A percentile compares a stretch with the other conserved stretches of the same genome.
These are phyloP conservation scores for Fraxinus floribunda DNA, from an alignment of 305 asterid species.

Conservation along the genomic window DNA sequence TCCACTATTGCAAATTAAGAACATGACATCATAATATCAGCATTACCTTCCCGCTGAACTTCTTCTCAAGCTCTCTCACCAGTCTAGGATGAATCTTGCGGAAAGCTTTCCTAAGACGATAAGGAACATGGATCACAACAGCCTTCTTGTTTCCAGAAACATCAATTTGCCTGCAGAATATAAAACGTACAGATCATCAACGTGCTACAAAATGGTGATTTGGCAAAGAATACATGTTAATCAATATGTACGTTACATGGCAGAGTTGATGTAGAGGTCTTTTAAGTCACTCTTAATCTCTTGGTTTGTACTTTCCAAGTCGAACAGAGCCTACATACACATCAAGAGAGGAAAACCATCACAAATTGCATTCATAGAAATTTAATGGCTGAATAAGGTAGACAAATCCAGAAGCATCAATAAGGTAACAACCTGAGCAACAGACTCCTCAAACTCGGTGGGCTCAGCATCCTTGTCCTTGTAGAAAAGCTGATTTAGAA, in stretches of 20 bases:
- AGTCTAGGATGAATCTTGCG: constrained; percentile 46
- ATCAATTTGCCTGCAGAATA: constrained; percentile 39
- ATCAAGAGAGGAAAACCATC: not conserved
- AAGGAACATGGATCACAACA: constrained; percentile 48
- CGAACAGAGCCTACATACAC: constrained; percentile 37
- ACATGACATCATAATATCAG: not conserved
- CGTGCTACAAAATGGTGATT: not conserved
- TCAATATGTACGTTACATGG: constrained; percentile 21
- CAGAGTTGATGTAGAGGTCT: constrained; percentile 42
- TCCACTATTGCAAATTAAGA: not conserved
- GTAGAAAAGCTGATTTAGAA: constrained; percentile 22
- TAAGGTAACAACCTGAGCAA: constrained; percentile 39
- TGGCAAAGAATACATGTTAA: not conserved
- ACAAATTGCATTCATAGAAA: not conserved
- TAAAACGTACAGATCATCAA: not conserved
- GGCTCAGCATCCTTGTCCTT: constrained; percentile 49
- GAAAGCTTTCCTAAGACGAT: constrained; percentile 43
- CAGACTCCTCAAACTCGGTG: constrained; percentile 42
- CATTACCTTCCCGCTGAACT: constrained; percentile 47
- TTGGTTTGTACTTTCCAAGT: constrained; percentile 45
- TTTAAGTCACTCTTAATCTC: constrained; percentile 46
- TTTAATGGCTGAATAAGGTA: not conserved
- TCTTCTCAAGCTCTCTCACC: constrained; percentile 51
- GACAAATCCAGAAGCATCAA: not conserved
- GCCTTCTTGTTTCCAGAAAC: constrained; percentile 43